Conservation (phyloP, 441 rosid genomes). For the Bruguiera hainesii region DNA sequence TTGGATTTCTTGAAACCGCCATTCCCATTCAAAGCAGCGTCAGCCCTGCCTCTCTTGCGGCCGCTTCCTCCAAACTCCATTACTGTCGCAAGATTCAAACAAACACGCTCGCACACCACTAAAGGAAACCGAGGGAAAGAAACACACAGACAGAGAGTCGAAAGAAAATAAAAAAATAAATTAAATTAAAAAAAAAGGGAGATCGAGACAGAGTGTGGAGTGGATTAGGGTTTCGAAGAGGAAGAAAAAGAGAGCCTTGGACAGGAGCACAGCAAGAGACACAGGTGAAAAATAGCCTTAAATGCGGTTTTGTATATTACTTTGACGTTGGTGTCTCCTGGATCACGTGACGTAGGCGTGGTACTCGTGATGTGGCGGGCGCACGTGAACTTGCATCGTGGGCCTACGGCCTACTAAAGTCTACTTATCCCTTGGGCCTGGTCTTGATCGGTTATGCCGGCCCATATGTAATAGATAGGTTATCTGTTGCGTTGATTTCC, state of each 20-base stretch:
- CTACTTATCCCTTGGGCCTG: too few species aligned
- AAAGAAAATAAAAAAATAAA: not conserved
- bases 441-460: too few species aligned
- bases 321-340: not conserved
- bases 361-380: too few species aligned
- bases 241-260: not conserved
- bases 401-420: too few species aligned
- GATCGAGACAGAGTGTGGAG: not conserved
- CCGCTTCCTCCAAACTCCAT: slow-evolving; percentile 30
- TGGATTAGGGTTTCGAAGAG: not conserved
- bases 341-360: too few species aligned
- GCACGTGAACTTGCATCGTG: too few species aligned
- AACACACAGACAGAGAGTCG: not conserved
- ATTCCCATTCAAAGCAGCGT: slow-evolving; percentile 48
- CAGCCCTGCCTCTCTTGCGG: slow-evolving; percentile 59
- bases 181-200: not conserved
- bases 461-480: too few species aligned
- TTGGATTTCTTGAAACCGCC: slow-evolving; percentile 55
- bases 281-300: slow-evolving; percentile 15
- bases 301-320: not conserved
- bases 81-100: slow-evolving; percentile 7
- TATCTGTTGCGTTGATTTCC: too few species aligned
- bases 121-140: too few species aligned
- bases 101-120: not conserved
- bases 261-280: not conserved